Conservation (phyloP, 306 rosid species). For the Begonia loranthoides region DNA sequence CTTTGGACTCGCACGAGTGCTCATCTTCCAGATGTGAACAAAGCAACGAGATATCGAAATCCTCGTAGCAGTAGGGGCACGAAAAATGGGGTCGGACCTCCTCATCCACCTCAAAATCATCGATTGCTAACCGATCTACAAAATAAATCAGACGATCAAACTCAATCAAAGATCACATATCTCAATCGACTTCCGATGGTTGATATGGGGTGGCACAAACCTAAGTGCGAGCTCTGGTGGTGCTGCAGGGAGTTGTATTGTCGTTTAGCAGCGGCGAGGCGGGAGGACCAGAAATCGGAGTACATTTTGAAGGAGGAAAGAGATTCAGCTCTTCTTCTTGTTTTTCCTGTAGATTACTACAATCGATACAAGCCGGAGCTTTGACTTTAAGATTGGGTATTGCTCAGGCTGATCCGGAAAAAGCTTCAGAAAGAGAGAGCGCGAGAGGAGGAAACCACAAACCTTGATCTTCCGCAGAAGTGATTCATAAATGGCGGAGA, state of each 20-base stretch:
- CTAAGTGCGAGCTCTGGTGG: slow-evolving; percentile 62
- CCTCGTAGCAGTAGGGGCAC: slow-evolving; percentile 85
- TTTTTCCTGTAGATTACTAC: no score
- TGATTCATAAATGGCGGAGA: no score
- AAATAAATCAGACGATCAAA: not conserved
- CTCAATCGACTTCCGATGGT: not conserved
- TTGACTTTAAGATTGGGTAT: not conserved
- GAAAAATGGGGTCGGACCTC: slow-evolving; percentile 84
- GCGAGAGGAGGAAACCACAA: not conserved
- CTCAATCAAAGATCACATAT: not conserved
- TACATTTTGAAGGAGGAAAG: slow-evolving; percentile 24
- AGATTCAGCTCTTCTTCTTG: slow-evolving; percentile 5
- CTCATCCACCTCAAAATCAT: slow-evolving; percentile 78
- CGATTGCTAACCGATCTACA: slow-evolving; percentile 33
- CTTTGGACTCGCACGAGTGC: slow-evolving; percentile 71
- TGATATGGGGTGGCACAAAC: slow-evolving; percentile 11
- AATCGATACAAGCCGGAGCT: not conserved
- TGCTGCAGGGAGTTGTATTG: slow-evolving; percentile 61
- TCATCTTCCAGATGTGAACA: slow-evolving; percentile 94
- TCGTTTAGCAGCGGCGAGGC: slow-evolving; percentile 92
- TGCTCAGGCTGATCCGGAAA: not conserved
- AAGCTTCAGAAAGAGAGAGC: not conserved
- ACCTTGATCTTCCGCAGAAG: no score
- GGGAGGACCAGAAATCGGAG: slow-evolving; percentile 88
- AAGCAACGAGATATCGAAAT: slow-evolving; percentile 72